Conservation (phyloP, 257 asterid species). For the Solanum lycopersicoides region DNA sequence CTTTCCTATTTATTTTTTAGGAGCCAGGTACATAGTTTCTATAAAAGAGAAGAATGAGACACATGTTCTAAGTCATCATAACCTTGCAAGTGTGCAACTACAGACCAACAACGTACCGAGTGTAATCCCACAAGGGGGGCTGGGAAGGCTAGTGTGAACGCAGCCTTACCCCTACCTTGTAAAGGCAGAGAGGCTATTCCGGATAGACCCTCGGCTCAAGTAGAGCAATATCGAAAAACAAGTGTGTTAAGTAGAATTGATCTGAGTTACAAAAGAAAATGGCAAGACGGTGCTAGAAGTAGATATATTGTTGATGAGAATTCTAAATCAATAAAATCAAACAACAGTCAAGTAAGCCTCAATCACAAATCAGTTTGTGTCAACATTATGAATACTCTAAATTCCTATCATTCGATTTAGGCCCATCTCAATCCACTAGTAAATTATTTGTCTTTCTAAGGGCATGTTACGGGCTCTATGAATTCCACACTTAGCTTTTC, state of each 20-base stretch:
- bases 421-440: background rate
- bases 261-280: background rate
- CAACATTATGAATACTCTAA: background rate
- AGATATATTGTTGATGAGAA: background rate
- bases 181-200: accelerated
- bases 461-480: background rate
- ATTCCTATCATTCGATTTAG: background rate
- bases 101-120: background rate
- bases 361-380: background rate
- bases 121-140: background rate
- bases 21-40: background rate
- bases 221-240: background rate
- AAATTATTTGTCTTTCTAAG: background rate
- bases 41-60: background rate
- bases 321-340: background rate
- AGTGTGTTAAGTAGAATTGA: background rate
- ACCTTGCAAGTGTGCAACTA: background rate
- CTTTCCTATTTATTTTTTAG: background rate
- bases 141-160: background rate
- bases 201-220: background rate
- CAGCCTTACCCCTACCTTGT: background rate
- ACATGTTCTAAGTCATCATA: background rate
- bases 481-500: background rate
- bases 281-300: background rate
- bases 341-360: background rate